Evolutionary conservation across 768 basidiomycete species (phyloP), one percentile per base, ranked within the genome.

Genomic region (Pleurotus djamor): DNA sequence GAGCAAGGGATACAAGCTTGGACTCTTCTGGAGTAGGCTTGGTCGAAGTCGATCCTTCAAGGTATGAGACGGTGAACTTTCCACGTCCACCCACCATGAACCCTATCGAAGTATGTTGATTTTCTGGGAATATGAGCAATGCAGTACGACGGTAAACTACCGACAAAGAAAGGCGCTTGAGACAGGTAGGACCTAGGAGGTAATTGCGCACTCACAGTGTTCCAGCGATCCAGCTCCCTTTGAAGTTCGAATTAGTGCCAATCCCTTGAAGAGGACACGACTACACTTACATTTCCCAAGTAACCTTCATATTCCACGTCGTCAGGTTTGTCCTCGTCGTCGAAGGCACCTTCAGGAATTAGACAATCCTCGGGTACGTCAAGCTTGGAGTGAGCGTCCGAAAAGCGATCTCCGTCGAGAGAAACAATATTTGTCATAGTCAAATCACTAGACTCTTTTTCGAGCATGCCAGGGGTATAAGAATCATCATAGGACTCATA

Each of bases 241-340:
- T 56, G 48, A 50, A 36, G 36, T 8, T 17, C 21, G 52, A 33
- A 48, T 34, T 50, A 32, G 41, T 34, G 6, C n/a, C 54, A 13
- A 3, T 28, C 21, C 21, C 21, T 43, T 43, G 48, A 28, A 43
- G 21, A 3, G 10, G 2, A 57, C n/a, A 9, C 1, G n/a, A 57
- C 33, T 41, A 17, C 38, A 64, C 73, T 47, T 44, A 79, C 79
- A 64, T 79, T 77, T 10, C 74, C 77, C 65, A 69, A 68, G 61
- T 79, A 79, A 17, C 76, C 74, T 52, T 77, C 75, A 48, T 77
- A 78, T 2, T 78, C 69, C 13, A 65, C 63, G 4, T 73, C 65
- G 58, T 79, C 74, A 4, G 76, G 77, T 10, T 58, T 52, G 21
- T 28, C 21, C 4, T 36, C 55, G 28, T 63, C 71, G 35, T 77